Conservation (phyloP, 495 filamentous ascomycete species). For the Parathielavia hyrcaniae region DNA sequence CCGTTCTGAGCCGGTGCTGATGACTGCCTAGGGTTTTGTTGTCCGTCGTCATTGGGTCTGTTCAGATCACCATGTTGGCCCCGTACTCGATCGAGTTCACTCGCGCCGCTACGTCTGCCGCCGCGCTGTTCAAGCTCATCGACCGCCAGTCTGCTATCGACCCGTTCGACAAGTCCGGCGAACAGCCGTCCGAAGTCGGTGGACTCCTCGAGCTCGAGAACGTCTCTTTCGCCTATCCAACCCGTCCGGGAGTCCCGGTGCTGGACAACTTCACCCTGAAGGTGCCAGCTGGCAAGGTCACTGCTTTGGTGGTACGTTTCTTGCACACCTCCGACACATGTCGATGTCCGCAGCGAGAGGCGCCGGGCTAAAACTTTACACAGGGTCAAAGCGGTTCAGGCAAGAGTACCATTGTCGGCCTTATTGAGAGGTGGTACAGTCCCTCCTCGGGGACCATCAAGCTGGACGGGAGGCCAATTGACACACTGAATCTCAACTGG, state of each 20-base stretch:
- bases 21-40: conserved; percentile 53
- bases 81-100: conserved; percentile 71
- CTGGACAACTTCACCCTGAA: conserved; percentile 69
- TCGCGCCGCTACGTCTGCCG: conserved; percentile 71
- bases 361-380: neutral
- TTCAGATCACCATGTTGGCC: conserved; percentile 75
- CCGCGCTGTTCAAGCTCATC: conserved; percentile 85
- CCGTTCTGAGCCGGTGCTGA: neutral
- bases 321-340: neutral
- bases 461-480: conserved; percentile 49
- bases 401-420: conserved; percentile 83
- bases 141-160: conserved; percentile 76
- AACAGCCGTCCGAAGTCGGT: conserved; percentile 57
- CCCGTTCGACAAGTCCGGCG: conserved; percentile 63
- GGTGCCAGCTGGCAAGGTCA: conserved; percentile 76
- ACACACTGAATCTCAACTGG: conserved; percentile 54
- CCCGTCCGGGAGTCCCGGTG: conserved; percentile 71
- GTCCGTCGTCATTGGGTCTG: conserved; percentile 78
- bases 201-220: conserved; percentile 74
- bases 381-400: conserved; percentile 46
- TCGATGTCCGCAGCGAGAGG: neutral
- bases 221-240: conserved; percentile 85
- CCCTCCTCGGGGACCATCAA: conserved; percentile 49
- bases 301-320: conserved; percentile 71
- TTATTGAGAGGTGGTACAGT: conserved; percentile 87